Evolutionary conservation across 2,329 filamentous ascomycete genomes (phyloP), one percentile per base, ranked within the genome.

Genomic region (Cylindrodendrum hubeiense): DNA sequence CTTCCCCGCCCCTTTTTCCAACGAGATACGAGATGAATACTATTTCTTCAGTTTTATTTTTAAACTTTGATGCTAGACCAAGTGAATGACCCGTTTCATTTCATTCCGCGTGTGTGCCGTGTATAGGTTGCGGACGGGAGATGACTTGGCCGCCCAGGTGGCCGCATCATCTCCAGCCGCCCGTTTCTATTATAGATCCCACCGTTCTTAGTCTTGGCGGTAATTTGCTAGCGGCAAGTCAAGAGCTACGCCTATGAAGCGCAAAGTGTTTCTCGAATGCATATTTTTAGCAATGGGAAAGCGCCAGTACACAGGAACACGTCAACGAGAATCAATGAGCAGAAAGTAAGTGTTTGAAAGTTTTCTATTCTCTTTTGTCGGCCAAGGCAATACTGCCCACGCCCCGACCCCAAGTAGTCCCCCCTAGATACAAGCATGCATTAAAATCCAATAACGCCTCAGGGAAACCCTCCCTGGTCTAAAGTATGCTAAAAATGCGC

Each of bases 21-120:
- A 69, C 47, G 65, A 71, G 65, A 71, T 63, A 73, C 69, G 64
- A 69, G 65, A 73, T 65, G 58, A 73, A 69, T 73, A 71, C 52
- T 66, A 66, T 71, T 67, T 60, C 66, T 70, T 71, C 67, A 57
- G 62, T 46, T 63, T 54, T 69, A 68, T 59, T 13, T 56, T 53
- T 37, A 55, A 19, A 7, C 33, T 8, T 53, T 46, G 22, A 60
- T 60, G 19, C 26, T 56, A 52, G 30, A 59, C 49, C 43, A 8
- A 28, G 55, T 46, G 19, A 53, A 53, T 39, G 34, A 24, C 30
- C 28, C 51, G 61, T 64, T 55, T 64, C 55, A 60, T 50, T 30
- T 19, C 17, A 12, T n/a, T 17, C 30, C 28, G 34, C 13, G n/a
- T 34, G 2, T 26, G 41, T 50, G 26, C 43, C 34, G 30, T 55